Evolutionary conservation across 202 grass and related monocot species (phyloP), one percentile per base, ranked within the genome.

Genomic region (Setaria viridis): DNA sequence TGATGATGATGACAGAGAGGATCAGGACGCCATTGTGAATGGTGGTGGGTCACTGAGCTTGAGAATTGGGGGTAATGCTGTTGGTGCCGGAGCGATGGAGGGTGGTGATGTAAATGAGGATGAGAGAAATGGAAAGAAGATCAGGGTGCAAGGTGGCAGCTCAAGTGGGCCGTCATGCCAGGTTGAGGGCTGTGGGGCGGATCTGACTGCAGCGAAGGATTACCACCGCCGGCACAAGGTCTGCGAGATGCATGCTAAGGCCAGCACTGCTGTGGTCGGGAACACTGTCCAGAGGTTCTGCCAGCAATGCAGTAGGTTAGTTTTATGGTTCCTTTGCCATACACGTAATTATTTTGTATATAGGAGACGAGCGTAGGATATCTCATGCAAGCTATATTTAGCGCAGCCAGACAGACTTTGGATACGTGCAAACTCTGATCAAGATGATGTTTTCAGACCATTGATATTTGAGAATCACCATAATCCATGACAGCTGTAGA

Each of bases 171-270:
- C 92, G 0, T 45, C 67, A 0, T 99, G 94, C 72, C 97, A 97
- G 83, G 97, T 99, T 29, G 94, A 94, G 67, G 97, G 92, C 45
- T 99, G 97, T 51, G 79, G 21, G 30, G 90, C 85, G 0, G 97
- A 99, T 79, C 94, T 99, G 81, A 90, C 83, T 42, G 80, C 42
- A 7, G 90, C 88, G 0, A 99, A 93, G 87, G 97, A 99, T 88
- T 99, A 97, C 82, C 97, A 99, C 79, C 84, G 97, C 11, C 83
- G 97, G 9, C 97, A 99, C 88, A 99, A 94, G 68, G 94, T 99
- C 80, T 99, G 97, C 13, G 97, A 94, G 90, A 97, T 93, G 92
- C 97, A 99, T 92, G 90, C 97, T n/a, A 99, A 99, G 87, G 97
- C 94, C 0, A 93, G 14, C 56, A 94, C 94, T 33, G 94, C 92